Evolutionary conservation across 805 yeast species (phyloP).

Genomic region (Starmerella geochares): DNA sequence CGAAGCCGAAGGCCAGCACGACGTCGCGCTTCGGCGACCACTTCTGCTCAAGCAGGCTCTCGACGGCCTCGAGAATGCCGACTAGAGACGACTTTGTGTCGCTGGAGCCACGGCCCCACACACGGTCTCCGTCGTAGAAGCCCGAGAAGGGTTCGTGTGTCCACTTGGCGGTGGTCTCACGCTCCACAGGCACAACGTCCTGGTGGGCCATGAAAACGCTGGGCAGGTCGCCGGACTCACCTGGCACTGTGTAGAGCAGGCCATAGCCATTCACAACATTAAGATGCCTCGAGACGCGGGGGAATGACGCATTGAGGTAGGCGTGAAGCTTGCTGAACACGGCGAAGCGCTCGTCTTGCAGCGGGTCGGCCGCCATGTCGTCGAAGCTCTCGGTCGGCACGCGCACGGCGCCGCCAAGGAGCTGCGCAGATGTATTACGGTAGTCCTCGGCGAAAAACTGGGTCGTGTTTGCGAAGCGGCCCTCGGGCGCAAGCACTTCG

Average conservation of each 20-base stretch:
- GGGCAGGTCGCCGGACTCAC: conserved; percentile 47
- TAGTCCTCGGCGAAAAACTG: conserved; percentile 16
- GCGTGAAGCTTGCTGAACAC: conserved; percentile 41
- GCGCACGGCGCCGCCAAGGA: conserved; percentile 42
- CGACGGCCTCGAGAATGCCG: conserved; percentile 58
- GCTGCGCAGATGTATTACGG: conserved; percentile 14
- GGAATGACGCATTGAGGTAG: conserved; percentile 47
- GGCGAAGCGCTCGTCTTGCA: conserved; percentile 43
- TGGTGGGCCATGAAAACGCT: conserved; percentile 63
- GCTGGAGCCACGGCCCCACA: conserved; percentile 70
- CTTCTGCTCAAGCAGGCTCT: conserved; percentile 41
- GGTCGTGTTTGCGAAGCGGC: conserved; percentile 8
- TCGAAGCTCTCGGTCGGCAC: conserved; percentile 60
- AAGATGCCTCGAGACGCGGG: conserved; percentile 41
- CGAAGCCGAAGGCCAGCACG: conserved; percentile 61
- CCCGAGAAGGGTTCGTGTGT: conserved; percentile 56
- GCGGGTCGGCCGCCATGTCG: conserved; percentile 37
- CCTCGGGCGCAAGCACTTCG: background rate
- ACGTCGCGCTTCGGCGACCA: conserved; percentile 55
- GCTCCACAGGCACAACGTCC: conserved; percentile 71
- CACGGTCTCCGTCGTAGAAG: conserved; percentile 49
- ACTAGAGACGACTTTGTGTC: conserved; percentile 67
- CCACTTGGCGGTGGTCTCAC: conserved; percentile 49
- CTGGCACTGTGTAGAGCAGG: conserved; percentile 53
- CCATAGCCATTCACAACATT: conserved; percentile 52